Evolutionary conservation across 352 stramenopile genomes (phyloP), one percentile per base, ranked within the genome.

Genomic region (Globisporangium paddicum): DNA sequence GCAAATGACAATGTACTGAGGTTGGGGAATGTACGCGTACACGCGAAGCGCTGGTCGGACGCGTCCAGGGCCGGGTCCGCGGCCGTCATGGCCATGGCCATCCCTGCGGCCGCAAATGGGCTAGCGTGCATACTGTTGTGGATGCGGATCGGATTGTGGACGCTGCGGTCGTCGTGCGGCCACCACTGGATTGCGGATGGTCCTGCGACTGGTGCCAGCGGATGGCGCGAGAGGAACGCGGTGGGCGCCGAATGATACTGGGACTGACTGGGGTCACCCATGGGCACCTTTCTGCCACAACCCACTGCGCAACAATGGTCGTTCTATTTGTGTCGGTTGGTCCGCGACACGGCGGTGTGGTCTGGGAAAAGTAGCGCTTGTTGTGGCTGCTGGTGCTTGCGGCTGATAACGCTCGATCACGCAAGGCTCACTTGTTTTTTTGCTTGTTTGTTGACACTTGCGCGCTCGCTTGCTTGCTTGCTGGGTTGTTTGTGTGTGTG

Each of bases 1-100:
- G n/a, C n/a, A n/a, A 45, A 67, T 47, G 30, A 11, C 64, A 30
- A 9, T 61, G 60, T 18, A 49, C 58, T 54, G 47, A 41, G 18
- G 19, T 41, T n/a, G 10, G 11, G 28, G 23, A 84, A n/a, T n/a
- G n/a, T n/a, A n/a, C n/a, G n/a, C 81, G 52, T 79, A 91, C 82
- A 89, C 0, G 77, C 77, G 60, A 89, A 89, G 59, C 79, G 79
- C 55, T 89, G 77, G 16, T 69, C 66, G 42, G 67, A 67, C n/a
- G 71, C 72, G 46, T 87, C 81, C 35, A 71, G n/a, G 10, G 54
- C 19, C 0, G 66, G 50, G 57, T 68, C 60, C 21, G 58, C 13
- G 7, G 32, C 9, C 21, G 50, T 35, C 7, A n/a, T n/a, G n/a
- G n/a, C n/a, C 21, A 58, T 14, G 7, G 32, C 9, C 21, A 42